Evolutionary conservation across 2,329 filamentous ascomycete genomes (phyloP).

Genomic region (Polytolypa hystricis): DNA sequence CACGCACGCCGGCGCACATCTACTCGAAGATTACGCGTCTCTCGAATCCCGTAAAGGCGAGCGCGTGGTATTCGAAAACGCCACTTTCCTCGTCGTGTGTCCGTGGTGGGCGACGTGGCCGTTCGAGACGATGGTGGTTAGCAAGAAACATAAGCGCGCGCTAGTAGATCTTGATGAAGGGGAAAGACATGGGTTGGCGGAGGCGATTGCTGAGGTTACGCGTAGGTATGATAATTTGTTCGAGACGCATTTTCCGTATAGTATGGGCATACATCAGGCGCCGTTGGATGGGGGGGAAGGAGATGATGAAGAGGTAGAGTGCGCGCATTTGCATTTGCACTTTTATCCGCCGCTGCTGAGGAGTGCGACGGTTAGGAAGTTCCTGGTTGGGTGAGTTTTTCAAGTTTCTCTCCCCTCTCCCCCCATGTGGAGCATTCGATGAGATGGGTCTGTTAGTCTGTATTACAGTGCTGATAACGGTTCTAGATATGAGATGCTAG

Average conservation of each 20-base stretch:
- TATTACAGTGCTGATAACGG: too few relatives aligned
- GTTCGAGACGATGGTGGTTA: slow-evolving; percentile 84
- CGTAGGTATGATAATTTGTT: slow-evolving; percentile 94
- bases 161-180: slow-evolving; percentile 66
- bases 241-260: slow-evolving; percentile 93
- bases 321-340: slow-evolving; percentile 89
- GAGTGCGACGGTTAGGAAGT: slow-evolving; percentile 90
- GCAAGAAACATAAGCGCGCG: slow-evolving; percentile 71
- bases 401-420: slow-evolving; percentile 1
- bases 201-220: slow-evolving; percentile 77
- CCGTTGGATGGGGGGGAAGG: slow-evolving; percentile 66
- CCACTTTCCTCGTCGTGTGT: slow-evolving; percentile 72
- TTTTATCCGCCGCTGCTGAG: slow-evolving; percentile 92
- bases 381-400: slow-evolving; percentile 61
- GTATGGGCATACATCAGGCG: slow-evolving; percentile 92
- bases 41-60: slow-evolving; percentile 73
- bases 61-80: slow-evolving; percentile 80
- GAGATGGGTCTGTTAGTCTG: too few relatives aligned
- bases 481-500: slow-evolving; percentile 83
- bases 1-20: slow-evolving; percentile 60
- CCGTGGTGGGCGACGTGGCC: slow-evolving; percentile 99
- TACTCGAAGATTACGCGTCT: slow-evolving; percentile 77
- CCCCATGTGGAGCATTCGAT: too few relatives aligned
- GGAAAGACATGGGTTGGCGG: slow-evolving; percentile 65
- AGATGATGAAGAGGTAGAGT: slow-evolving; percentile 83